Base-by-base conservation (phyloP, 164 flowering plant genomes). In the Saururus chinensis region DNA sequence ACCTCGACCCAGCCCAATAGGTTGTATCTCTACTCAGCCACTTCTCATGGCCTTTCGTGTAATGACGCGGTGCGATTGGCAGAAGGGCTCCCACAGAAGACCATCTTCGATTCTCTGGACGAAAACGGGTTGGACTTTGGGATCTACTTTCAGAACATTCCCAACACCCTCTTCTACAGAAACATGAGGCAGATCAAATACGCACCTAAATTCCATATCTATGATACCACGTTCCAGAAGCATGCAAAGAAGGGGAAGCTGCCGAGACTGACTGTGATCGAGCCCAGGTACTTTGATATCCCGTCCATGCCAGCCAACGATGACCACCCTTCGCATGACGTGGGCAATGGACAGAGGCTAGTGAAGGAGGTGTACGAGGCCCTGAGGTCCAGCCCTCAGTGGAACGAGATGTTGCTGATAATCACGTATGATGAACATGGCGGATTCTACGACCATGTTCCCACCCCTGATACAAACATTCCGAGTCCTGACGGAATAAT, bases 371-470 rank as follows among this genome's bases (percentile, higher is more conserved):
- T 88, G 0, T 92, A 92, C 58, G 97, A 92, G 78, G 60, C 85
- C 13, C 60, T 92, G 75, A 84, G 98, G 57, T 72, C 79, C 0
- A 81, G 97, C 64, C 96, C 97, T 12, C 96, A 89, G 53, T 92
- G 98, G 98, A 92, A 92, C 70, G 77, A 92, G 75, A 88, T 85
- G 11, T 86, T 89, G 60, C 61, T 92, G 64, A 64, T 92, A 4
- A 82, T 88, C 58, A 92, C 98, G 16, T 92, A 92, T 66, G 98
- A 92, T 74, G 96, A 92, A 66, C 98, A 92, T 70, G 98, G 98
- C 35, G 98, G 98, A 4, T 92, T 89, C 68, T 89, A 57, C 64
- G 96, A 89, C 69, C 93, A 89, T 80, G 96, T 87, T 16, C 22
- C 70, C 52, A 87, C 96, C 23, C 96, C 96, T 67, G 79, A 59